Evolutionary conservation across 202 grass and related monocot species (phyloP).

Genomic region (Carex sylvatica): DNA sequence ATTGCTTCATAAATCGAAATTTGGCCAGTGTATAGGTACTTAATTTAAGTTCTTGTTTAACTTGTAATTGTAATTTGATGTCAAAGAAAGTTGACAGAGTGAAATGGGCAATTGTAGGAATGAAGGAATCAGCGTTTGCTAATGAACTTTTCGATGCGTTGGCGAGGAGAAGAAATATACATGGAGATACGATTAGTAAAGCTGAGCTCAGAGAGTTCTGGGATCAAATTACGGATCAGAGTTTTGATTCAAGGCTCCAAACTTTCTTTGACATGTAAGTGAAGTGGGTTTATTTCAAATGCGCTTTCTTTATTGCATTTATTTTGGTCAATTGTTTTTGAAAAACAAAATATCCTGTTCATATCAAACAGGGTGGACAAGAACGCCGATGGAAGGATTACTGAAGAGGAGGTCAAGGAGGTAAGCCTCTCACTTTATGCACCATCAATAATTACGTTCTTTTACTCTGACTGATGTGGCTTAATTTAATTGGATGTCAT

Average conservation of each 20-base stretch:
- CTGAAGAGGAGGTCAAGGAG: constrained; percentile 86
- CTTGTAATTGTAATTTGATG: not conserved
- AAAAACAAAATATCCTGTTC: not conserved
- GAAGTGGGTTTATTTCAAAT: not conserved
- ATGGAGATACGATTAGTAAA: constrained; percentile 66
- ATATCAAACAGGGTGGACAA: constrained; percentile 76
- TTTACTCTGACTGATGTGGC: not conserved
- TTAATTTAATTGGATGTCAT: not conserved
- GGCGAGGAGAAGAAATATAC: constrained; percentile 59
- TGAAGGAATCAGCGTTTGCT: constrained; percentile 78
- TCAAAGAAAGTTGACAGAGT: not conserved
- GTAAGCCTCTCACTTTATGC: constrained; percentile 26
- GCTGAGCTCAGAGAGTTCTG: constrained; percentile 86
- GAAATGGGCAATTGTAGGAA: constrained; percentile 38
- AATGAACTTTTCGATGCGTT: constrained; percentile 86
- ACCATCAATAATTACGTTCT: constrained; percentile 11
- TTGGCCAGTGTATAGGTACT: constrained; percentile 85
- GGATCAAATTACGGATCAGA: constrained; percentile 90
- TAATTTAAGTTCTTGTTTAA: not conserved
- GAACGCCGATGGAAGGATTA: constrained; percentile 85
- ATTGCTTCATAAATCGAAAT: constrained; percentile 55
- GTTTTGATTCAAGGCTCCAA: constrained; percentile 91
- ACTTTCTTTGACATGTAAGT: constrained; percentile 97
- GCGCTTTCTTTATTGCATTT: not conserved
- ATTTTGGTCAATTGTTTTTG: constrained; percentile 7